Evolutionary conservation across 2,329 filamentous ascomycete genomes (phyloP).

Genomic region (Aspergillus pseudotamarii): DNA sequence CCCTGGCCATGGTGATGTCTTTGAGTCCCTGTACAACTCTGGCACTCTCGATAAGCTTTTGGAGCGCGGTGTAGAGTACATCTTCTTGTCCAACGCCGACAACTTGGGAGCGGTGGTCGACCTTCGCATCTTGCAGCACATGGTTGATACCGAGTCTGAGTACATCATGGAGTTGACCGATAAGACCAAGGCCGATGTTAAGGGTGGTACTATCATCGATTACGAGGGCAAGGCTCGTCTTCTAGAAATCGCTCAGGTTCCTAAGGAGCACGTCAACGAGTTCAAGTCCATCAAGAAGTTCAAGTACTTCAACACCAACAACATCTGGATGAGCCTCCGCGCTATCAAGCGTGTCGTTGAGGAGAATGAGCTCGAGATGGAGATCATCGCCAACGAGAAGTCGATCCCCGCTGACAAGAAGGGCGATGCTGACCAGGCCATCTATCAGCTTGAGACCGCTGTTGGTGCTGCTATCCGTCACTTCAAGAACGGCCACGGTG

Average conservation of each 20-base stretch:
- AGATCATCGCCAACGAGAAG: constrained; percentile 99
- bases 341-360: constrained; percentile 98
- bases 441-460: constrained; percentile 97
- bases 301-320: constrained; percentile 99
- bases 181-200: constrained; percentile 99
- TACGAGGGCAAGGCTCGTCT: constrained; percentile 96
- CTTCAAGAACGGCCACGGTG: constrained; percentile 97
- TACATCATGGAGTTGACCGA: constrained; percentile 99
- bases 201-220: constrained; percentile 99
- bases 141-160: constrained; percentile 95
- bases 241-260: constrained; percentile 97
- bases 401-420: constrained; percentile 98
- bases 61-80: constrained; percentile 91
- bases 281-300: constrained; percentile 99
- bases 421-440: constrained; percentile 96
- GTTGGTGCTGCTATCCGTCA: constrained; percentile 98
- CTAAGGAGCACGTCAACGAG: constrained; percentile 99
- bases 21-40: constrained; percentile 99
- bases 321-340: constrained; percentile 99
- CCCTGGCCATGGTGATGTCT: constrained; percentile 98
- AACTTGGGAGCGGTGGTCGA: constrained; percentile 98
- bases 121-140: constrained; percentile 97
- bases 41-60: constrained; percentile 96
- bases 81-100: constrained; percentile 99
- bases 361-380: constrained; percentile 97